Evolutionary conservation across 2,329 filamentous ascomycete genomes (phyloP).

Genomic region (Fusarium piperis): DNA sequence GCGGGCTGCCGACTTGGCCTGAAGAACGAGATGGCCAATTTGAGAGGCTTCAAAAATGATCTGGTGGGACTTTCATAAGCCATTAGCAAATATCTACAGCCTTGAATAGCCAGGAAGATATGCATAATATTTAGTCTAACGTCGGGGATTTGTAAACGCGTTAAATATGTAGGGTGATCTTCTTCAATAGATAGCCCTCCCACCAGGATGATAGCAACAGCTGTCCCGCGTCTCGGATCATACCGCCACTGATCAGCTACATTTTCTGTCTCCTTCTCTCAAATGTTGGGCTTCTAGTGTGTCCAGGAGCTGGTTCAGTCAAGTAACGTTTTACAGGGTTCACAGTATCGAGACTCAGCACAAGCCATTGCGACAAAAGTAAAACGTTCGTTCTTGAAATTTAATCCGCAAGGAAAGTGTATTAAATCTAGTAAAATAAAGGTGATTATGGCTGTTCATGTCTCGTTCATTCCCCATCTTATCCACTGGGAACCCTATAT

Average conservation of each 20-base stretch:
- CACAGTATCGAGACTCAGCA: background rate
- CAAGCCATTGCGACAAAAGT: background rate
- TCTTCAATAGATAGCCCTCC: no score
- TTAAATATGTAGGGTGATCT: background rate
- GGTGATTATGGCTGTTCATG: background rate
- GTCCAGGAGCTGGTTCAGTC: background rate
- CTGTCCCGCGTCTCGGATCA: background rate
- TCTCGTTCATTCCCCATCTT: background rate
- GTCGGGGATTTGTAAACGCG: background rate
- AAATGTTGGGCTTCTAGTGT: background rate
- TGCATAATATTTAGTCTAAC: background rate
- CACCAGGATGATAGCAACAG: background rate
- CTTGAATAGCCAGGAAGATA: background rate
- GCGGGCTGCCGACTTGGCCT: background rate
- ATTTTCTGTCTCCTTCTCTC: background rate
- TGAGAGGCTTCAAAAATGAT: background rate
- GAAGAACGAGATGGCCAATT: background rate
- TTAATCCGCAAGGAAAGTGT: background rate
- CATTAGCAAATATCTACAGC: background rate
- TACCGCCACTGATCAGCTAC: background rate
- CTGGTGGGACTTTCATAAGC: background rate
- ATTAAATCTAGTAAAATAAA: background rate
- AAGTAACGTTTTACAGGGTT: background rate
- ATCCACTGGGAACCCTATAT: background rate
- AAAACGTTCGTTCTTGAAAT: background rate